Conservation (phyloP, 1,284 basidiomycete species). For the Moniliella sp. region DNA sequence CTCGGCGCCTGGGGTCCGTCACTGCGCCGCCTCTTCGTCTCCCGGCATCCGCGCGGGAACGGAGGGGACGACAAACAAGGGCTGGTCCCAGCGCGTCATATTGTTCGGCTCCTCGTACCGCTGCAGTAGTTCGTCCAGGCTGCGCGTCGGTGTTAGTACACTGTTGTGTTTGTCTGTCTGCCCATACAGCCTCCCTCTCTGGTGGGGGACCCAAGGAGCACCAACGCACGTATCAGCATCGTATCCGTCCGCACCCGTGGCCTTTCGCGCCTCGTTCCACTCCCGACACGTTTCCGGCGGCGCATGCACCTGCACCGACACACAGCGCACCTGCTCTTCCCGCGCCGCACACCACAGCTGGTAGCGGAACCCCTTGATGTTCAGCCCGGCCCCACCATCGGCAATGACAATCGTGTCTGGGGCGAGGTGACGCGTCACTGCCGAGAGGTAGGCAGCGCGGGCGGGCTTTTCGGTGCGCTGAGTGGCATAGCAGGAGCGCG, state of each 20-base stretch:
- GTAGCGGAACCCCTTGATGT: constrained; percentile 85
- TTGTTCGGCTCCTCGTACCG: constrained; percentile 88
- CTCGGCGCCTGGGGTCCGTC: too few relatives aligned
- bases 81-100: constrained; percentile 91
- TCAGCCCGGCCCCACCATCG: constrained; percentile 57
- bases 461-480: constrained; percentile 68
- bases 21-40: constrained; percentile 43
- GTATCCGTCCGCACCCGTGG: constrained; percentile 40
- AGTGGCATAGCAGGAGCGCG: constrained; percentile 44
- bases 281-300: constrained; percentile 52
- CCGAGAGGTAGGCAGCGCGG: constrained; percentile 63
- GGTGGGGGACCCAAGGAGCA: not conserved
- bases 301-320: constrained; percentile 61
- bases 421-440: constrained; percentile 54
- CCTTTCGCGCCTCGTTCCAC: constrained; percentile 48
- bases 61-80: constrained; percentile 55
- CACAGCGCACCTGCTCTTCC: constrained; percentile 61
- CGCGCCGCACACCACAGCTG: constrained; percentile 89
- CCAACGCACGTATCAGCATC: constrained; percentile 49
- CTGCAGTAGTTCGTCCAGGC: constrained; percentile 66
- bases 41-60: constrained; percentile 1
- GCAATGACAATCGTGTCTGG: constrained; percentile 60
- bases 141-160: constrained; percentile 35
- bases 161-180: not conserved
- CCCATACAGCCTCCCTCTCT: not conserved